A percentile compares a stretch with the other conserved stretches of the same genome.
These are phyloP conservation scores for Stropharia rugosoannulata DNA, from an alignment of 768 basidiomycete species.

Conservation along the genomic window DNA sequence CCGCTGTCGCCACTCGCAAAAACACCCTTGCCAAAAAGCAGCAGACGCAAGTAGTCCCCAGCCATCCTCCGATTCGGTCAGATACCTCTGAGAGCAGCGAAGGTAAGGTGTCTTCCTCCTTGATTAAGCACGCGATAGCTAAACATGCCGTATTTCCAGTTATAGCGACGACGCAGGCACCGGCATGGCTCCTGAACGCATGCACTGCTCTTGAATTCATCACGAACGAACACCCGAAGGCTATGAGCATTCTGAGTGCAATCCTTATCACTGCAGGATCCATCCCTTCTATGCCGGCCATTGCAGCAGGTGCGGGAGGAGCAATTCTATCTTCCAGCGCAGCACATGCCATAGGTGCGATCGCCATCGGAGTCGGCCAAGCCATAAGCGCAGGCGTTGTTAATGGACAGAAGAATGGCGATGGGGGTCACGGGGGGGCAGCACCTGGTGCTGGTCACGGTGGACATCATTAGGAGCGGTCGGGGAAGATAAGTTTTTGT, in stretches of 20 bases:
- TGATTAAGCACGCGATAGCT: background rate
- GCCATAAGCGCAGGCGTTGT: conserved; percentile 36
- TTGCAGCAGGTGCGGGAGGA: conserved; percentile 69
- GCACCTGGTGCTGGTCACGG: background rate
- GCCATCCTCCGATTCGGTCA: conserved; percentile 27
- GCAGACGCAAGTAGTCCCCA: conserved; percentile 16
- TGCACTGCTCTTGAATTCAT: conserved; percentile 75
- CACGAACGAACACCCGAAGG: conserved; percentile 72
- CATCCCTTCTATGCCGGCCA: conserved; percentile 68
- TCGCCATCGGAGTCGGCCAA: conserved; percentile 72
- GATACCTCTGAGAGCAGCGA: conserved; percentile 23
- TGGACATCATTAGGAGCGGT: background rate
- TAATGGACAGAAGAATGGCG: conserved; percentile 26
- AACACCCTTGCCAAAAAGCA: background rate
- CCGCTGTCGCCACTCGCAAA: conserved; percentile 20
- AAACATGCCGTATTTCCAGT: conserved; percentile 15
- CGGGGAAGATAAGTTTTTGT: background rate
- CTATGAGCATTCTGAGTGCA: conserved; percentile 70
- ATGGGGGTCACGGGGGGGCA: background rate
- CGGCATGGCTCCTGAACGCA: conserved; percentile 76
- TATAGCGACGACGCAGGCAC: conserved; percentile 55
- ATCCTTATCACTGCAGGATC: conserved; percentile 79
- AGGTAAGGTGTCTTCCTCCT: conserved; percentile 18
- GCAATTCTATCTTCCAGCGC: conserved; percentile 71
- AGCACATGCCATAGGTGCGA: conserved; percentile 76